phyloP scores from a whole-genome alignment of 768 basidiomycete species.

The Daedalea quercina region DNA sequence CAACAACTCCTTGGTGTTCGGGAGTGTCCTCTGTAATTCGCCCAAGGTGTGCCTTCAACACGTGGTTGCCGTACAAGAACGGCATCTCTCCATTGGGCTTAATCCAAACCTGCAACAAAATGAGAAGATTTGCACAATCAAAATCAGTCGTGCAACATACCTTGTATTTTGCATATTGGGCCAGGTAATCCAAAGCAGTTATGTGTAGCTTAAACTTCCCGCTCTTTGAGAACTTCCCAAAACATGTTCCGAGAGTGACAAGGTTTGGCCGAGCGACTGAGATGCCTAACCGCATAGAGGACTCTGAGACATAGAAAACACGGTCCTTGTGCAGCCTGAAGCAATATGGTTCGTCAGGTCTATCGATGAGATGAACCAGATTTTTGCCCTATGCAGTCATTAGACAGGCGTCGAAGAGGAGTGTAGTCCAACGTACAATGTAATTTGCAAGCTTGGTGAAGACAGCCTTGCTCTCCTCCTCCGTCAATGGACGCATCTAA shows the following conservation, averaged over 20 bases:
- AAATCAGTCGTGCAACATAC: conserved; percentile 33
- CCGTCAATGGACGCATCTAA: conserved; percentile 90
- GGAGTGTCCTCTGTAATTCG: conserved; percentile 98
- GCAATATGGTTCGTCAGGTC: conserved; percentile 91
- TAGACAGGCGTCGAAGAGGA: not conserved
- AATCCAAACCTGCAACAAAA: conserved; percentile 78
- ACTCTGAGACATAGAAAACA: conserved; percentile 95
- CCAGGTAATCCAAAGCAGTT: conserved; percentile 86
- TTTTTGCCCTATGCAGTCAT: conserved; percentile 73
- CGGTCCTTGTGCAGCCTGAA: conserved; percentile 93
- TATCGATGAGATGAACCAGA: conserved; percentile 89
- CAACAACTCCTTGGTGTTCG: conserved; percentile 96
- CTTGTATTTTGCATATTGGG: conserved; percentile 98
- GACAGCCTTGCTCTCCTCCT: conserved; percentile 94
- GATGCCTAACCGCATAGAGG: conserved; percentile 87
- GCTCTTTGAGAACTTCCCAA: conserved; percentile 95
- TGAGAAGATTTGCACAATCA: not conserved
- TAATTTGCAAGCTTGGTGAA: conserved; percentile 98
- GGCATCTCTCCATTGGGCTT: conserved; percentile 99
- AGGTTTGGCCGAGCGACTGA: conserved; percentile 91
- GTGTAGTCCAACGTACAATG: conserved; percentile 50
- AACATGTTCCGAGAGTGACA: conserved; percentile 89
- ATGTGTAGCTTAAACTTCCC: conserved; percentile 98
- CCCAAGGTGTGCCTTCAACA: conserved; percentile 97
- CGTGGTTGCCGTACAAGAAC: conserved; percentile 97